Conservation (phyloP, 768 basidiomycete genomes). For the Lactifluus hygrophoroides region DNA sequence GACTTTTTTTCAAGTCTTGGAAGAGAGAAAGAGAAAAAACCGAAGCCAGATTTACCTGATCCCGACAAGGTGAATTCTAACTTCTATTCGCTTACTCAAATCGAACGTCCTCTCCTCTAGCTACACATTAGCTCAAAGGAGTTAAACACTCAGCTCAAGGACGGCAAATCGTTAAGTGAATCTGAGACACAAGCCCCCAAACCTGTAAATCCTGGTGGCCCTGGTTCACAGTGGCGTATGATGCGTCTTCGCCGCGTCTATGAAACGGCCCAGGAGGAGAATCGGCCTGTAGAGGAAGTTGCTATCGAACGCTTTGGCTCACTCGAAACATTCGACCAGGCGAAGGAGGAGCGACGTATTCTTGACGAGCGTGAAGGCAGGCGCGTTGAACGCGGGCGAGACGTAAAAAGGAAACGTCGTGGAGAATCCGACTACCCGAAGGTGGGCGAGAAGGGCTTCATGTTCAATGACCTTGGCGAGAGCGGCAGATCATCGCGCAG, state of each 20-base stretch:
- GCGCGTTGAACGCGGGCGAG: constrained; percentile 31
- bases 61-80: constrained; percentile 56
- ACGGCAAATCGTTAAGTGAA: constrained; percentile 33
- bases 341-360: constrained; percentile 74
- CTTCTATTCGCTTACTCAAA: not conserved
- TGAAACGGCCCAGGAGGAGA: constrained; percentile 85
- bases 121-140: constrained; percentile 53
- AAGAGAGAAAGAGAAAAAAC: constrained; percentile 62
- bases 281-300: constrained; percentile 60
- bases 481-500: constrained; percentile 71
- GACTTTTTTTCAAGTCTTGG: constrained; percentile 92
- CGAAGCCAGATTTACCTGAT: constrained; percentile 49
- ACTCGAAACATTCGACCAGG: constrained; percentile 80
- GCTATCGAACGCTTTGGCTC: constrained; percentile 85
- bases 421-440: constrained; percentile 23
- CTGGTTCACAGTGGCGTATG: constrained; percentile 97
- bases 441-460: constrained; percentile 45
- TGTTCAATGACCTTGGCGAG: constrained; percentile 57
- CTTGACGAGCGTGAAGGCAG: constrained; percentile 74
- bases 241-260: constrained; percentile 87
- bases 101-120: constrained; percentile 29
- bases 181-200: constrained; percentile 38
- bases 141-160: constrained; percentile 49
- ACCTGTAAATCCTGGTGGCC: constrained; percentile 68
- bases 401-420: constrained; percentile 31